A percentile compares a stretch with the other conserved stretches of the same genome.
Evolutionary conservation across 306 rosid species (phyloP).

Genomic region (Lathyrus aphaca): DNA sequence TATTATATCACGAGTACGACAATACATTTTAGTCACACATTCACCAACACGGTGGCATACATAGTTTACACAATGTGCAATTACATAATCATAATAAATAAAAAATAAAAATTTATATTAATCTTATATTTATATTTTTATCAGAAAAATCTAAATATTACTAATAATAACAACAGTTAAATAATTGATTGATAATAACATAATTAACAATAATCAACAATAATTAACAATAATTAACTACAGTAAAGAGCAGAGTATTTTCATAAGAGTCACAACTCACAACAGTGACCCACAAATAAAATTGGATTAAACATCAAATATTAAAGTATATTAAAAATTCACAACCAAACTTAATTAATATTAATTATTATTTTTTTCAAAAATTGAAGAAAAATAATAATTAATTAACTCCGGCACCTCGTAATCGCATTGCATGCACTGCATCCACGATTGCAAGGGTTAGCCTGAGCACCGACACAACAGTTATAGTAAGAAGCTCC

Average conservation of each 20-base stretch:
- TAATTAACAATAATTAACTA: background rate
- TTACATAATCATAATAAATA: background rate
- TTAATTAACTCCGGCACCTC: slow-evolving; percentile 86
- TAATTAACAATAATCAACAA: too few species aligned
- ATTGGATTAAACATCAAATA: too few species aligned
- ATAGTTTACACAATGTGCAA: background rate
- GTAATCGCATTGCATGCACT: slow-evolving; percentile 81
- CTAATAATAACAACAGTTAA: background rate
- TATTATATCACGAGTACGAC: slow-evolving; percentile 3
- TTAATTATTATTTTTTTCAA: background rate
- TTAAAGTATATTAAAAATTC: slow-evolving; percentile 51
- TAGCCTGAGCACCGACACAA: slow-evolving; percentile 81
- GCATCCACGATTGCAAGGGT: slow-evolving; percentile 93
- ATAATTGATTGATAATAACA: background rate
- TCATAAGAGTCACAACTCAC: slow-evolving; percentile 33
- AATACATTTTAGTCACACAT: background rate
- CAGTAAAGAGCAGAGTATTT: slow-evolving; percentile 10
- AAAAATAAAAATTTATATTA: background rate
- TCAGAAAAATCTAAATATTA: background rate
- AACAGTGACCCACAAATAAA: slow-evolving; percentile 18
- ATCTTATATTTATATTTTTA: background rate
- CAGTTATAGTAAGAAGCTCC: slow-evolving; percentile 95
- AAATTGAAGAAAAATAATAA: background rate
- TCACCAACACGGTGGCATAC: slow-evolving; percentile 22
- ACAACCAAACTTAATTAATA: slow-evolving; percentile 54